Conservation (phyloP, 1,284 basidiomycete genomes). For the Apiotrichum laibachii region DNA sequence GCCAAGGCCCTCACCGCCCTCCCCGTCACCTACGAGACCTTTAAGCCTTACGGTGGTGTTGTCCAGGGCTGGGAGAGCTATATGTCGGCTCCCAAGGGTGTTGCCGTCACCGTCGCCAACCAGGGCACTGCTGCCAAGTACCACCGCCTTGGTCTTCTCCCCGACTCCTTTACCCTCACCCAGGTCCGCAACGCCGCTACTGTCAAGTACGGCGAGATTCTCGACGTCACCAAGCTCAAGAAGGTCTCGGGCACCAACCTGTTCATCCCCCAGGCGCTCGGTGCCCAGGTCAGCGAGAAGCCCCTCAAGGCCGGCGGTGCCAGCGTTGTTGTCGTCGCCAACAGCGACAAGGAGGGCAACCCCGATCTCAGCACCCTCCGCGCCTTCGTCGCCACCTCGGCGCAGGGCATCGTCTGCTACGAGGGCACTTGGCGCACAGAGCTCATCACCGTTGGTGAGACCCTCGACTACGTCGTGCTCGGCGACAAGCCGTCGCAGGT, state of each 20-base stretch:
- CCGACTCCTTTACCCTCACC: conserved; percentile 37
- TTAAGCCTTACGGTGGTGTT: conserved; percentile 79
- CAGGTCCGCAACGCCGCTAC: conserved; percentile 56
- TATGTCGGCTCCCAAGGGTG: conserved; percentile 53
- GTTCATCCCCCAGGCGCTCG: conserved; percentile 78
- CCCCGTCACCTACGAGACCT: conserved; percentile 77
- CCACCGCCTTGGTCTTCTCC: conserved; percentile 72
- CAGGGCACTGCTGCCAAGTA: conserved; percentile 84
- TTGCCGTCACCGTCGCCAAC: conserved; percentile 62
- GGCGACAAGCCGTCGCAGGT: conserved; percentile 70
- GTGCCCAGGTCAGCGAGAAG: conserved; percentile 51
- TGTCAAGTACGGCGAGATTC: conserved; percentile 55
- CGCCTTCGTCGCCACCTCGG: conserved; percentile 73
- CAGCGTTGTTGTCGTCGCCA: conserved; percentile 74
- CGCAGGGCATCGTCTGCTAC: conserved; percentile 80
- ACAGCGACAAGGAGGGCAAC: conserved; percentile 66
- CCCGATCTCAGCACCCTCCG: conserved; percentile 71
- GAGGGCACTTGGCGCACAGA: conserved; percentile 85
- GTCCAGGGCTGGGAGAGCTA: conserved; percentile 64
- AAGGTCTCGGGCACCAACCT: conserved; percentile 60
- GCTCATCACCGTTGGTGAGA: conserved; percentile 72
- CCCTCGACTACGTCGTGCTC: conserved; percentile 74
- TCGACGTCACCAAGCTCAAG: conserved; percentile 48
- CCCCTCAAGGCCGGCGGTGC: conserved; percentile 54
- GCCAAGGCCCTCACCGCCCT: conserved; percentile 55